These are phyloP conservation scores for Trametes cinnabarina DNA, from an alignment of 768 basidiomycete species.

Conservation along the genomic window DNA sequence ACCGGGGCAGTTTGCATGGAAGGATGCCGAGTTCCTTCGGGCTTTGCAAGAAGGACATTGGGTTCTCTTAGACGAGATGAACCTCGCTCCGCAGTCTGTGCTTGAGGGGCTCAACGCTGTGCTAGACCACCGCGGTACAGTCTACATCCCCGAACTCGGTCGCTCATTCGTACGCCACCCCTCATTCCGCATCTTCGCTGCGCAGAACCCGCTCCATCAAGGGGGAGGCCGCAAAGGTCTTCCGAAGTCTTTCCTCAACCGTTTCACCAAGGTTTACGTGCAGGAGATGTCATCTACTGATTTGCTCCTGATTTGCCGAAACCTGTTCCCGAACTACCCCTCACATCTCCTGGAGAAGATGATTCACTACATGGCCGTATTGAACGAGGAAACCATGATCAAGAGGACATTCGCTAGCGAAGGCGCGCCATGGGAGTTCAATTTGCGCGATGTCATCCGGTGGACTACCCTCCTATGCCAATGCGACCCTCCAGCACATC, in stretches of 20 bases:
- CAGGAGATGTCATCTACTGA: slow-evolving; percentile 80
- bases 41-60: slow-evolving; percentile 95
- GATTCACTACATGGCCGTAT: slow-evolving; percentile 75
- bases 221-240: slow-evolving; percentile 97
- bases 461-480: slow-evolving; percentile 66
- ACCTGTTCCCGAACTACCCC: slow-evolving; percentile 65
- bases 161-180: slow-evolving; percentile 87
- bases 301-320: slow-evolving; percentile 71
- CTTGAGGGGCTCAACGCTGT: slow-evolving; percentile 96
- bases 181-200: slow-evolving; percentile 95
- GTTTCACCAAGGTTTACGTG: slow-evolving; percentile 97
- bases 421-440: slow-evolving; percentile 97
- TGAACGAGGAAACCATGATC: slow-evolving; percentile 66
- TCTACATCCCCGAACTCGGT: slow-evolving; percentile 93
- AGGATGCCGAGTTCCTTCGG: slow-evolving; percentile 91
- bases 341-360: slow-evolving; percentile 58
- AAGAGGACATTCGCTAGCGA: slow-evolving; percentile 68
- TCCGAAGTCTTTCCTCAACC: slow-evolving; percentile 95
- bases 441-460: slow-evolving; percentile 88
- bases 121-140: slow-evolving; percentile 91
- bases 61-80: slow-evolving; percentile 99
- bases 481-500: slow-evolving; percentile 40
- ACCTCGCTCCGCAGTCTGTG: slow-evolving; percentile 93
- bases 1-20: slow-evolving; percentile 95
- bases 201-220: slow-evolving; percentile 94